phyloP scores from a whole-genome alignment of 1,139 yeast species.

The Yamadazyma pseudoaaseri region DNA sequence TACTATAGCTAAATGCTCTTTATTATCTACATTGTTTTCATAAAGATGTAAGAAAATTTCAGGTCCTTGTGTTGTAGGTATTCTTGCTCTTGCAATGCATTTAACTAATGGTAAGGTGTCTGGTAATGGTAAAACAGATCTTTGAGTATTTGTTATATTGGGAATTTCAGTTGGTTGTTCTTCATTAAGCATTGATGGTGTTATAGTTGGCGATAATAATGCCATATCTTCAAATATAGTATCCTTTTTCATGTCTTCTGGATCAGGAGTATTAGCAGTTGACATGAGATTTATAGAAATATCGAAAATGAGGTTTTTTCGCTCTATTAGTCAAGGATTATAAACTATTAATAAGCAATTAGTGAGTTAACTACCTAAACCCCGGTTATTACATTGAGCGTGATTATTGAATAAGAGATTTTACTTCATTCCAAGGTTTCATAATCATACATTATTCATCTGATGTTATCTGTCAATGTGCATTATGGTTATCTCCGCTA shows the following conservation, averaged over 20 bases:
- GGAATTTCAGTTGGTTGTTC: conserved; percentile 13
- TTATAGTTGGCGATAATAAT: conserved; percentile 36
- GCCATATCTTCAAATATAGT: conserved; percentile 26
- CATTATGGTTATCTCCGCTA: too few relatives aligned
- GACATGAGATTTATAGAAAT: not conserved
- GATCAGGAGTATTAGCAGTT: not conserved
- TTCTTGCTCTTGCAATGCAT: conserved; percentile 89
- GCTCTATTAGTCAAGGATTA: not conserved
- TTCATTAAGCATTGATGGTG: conserved; percentile 21
- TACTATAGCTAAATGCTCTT: conserved; percentile 96
- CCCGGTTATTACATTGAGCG: too few relatives aligned
- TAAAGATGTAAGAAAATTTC: conserved; percentile 91
- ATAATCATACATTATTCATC: too few relatives aligned
- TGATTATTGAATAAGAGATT: too few relatives aligned
- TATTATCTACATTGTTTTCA: conserved; percentile 78
- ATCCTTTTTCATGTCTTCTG: conserved; percentile 1
- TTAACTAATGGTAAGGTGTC: conserved; percentile 61
- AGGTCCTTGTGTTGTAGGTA: conserved; percentile 90
- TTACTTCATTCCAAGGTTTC: too few relatives aligned
- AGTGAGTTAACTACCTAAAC: too few relatives aligned
- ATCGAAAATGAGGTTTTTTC: not conserved
- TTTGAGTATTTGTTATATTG: conserved; percentile 18
- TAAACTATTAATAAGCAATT: not conserved
- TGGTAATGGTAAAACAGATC: conserved; percentile 27
- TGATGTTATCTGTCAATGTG: too few relatives aligned